Evolutionary conservation across 768 basidiomycete genomes (phyloP), one percentile per base, ranked within the genome.

Genomic region (Lentinula edodes): DNA sequence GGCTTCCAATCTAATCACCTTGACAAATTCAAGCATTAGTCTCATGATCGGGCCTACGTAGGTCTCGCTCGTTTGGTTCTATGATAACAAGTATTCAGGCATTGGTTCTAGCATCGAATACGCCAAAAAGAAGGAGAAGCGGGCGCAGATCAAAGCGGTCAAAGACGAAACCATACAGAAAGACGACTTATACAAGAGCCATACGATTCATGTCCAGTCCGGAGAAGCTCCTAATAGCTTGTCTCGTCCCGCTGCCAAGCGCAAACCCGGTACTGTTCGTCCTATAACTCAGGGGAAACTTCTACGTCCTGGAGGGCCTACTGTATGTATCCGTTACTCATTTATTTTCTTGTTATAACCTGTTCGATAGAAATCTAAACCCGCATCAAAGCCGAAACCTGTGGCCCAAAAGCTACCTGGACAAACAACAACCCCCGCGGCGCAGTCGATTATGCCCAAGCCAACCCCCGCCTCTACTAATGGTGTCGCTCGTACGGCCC

Each of bases 81-180:
- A 46, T 34, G 58, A 42, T 63, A 36, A 36, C n/a, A 28, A 46
- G 15, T 63, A 52, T 34, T 54, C 67, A 60, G 43, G 52, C 28
- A n/a, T 62, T 10, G 18, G n/a, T 35, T 41, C 0, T 60, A 98
- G 92, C 7, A 75, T 98, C 62, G 86, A 91, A 61, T 98, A 98
- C 72, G 80, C 81, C 45, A 98, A 99, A 82, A 99, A 99, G 83
- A 98, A 94, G 75, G 95, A 95, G 65, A 99, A 98, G 77, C 86
- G 86, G 69, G 86, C 89, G 4, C 80, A 84, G 58, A 93, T 99
- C 74, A 90, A 89, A 72, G 89, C 93, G 64, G 72, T 88, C 68
- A 96, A 91, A 78, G 95, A 98, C 70, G 95, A 98, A 73, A 85
- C 87, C 7, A 76, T 96, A 18, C 75, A 71, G 10, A 85, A 84